Conservation (phyloP, 331 rosid genomes). For the Saraca asoca region DNA sequence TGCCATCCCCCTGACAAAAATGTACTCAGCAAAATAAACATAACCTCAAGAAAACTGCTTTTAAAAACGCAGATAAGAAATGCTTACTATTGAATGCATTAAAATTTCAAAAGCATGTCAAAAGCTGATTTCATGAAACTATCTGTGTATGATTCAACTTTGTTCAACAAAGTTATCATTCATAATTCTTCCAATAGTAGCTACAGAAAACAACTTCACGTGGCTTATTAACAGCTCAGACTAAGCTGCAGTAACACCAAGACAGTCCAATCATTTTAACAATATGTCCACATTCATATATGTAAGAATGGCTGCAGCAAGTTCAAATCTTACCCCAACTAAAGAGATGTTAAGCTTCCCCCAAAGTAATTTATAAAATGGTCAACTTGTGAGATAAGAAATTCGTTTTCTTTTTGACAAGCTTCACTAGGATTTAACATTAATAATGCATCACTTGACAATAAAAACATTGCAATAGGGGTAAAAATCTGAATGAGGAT, state of each 20-base stretch:
- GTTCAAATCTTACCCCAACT: neutral
- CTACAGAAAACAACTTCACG: no score
- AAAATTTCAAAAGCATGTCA: no score
- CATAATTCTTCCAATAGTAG: no score
- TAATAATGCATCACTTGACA: neutral
- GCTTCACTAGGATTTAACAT: neutral
- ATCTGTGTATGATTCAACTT: no score
- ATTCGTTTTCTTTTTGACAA: neutral
- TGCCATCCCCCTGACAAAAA: slow-evolving; percentile 79
- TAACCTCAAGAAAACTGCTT: neutral
- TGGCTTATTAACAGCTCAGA: no score
- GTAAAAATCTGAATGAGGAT: neutral
- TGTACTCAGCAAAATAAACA: slow-evolving; percentile 35
- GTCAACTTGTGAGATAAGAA: neutral
- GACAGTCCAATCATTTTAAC: no score
- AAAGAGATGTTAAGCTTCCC: slow-evolving; percentile 8
- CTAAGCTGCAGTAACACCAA: no score
- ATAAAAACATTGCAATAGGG: no score
- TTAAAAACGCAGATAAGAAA: neutral
- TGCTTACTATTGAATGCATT: no score
- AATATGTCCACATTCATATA: neutral
- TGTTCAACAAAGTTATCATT: no score
- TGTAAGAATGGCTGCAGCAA: neutral
- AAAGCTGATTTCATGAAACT: no score
- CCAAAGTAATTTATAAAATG: neutral